These are phyloP conservation scores for Suillus americanus DNA, from an alignment of 768 basidiomycete genomes.

Conservation along the genomic window DNA sequence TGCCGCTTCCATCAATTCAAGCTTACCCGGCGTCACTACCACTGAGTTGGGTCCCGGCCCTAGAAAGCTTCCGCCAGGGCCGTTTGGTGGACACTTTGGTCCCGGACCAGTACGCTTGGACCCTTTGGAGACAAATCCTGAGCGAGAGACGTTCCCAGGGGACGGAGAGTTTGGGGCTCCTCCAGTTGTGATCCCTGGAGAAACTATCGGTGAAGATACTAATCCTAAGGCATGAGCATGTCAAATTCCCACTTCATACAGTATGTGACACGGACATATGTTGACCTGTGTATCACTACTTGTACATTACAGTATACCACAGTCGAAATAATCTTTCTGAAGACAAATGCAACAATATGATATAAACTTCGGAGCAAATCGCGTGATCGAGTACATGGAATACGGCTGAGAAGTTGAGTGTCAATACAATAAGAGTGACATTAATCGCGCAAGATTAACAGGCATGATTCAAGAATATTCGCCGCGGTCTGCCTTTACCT, in stretches of 20 bases:
- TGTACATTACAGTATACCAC: background rate
- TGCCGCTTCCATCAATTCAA: slow-evolving; percentile 13
- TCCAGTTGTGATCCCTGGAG: slow-evolving; percentile 27
- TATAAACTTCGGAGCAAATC: background rate
- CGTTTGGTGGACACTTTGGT: slow-evolving; percentile 14
- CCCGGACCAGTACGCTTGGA: slow-evolving; percentile 22
- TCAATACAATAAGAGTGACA: background rate
- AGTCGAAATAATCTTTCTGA: background rate
- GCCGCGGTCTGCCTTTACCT: slow-evolving; percentile 3
- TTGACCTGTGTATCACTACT: background rate
- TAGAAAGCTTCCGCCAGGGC: slow-evolving; percentile 11
- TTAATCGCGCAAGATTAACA: background rate
- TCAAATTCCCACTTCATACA: no score
- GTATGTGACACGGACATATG: background rate
- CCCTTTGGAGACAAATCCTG: slow-evolving; percentile 21
- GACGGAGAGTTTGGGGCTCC: slow-evolving; percentile 26
- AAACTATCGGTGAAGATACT: slow-evolving; percentile 23
- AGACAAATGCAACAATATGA: background rate
- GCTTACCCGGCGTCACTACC: slow-evolving; percentile 6
- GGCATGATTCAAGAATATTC: slow-evolving; percentile 2
- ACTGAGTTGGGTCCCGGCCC: slow-evolving; percentile 19
- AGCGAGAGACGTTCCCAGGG: slow-evolving; percentile 25
- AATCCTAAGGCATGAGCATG: background rate
- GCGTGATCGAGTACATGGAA: background rate
- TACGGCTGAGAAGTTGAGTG: background rate